Evolutionary conservation across 2,329 filamentous ascomycete genomes (phyloP), one percentile per base, ranked within the genome.

Genomic region (Huntiella savannae): DNA sequence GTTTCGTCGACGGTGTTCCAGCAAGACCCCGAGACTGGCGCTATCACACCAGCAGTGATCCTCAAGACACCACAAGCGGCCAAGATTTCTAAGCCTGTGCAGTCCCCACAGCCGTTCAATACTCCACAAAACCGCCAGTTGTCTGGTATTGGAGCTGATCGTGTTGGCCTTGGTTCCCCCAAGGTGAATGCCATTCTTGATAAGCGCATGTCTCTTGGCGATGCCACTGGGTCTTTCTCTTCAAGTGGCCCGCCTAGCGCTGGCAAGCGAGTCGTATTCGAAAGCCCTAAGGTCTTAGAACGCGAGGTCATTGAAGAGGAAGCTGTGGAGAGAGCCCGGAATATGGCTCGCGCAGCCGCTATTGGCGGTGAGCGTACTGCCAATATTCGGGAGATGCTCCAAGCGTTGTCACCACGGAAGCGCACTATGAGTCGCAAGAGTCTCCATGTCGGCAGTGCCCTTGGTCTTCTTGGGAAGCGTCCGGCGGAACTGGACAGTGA

Each of bases 361-460:
- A 60, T 71, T 53, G 60, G 64, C 44, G 60, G 57, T 13, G 79
- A 83, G 52, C 67, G 65, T 2, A 81, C 79, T 0, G 60, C 77
- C 33, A 83, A 75, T 51, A 62, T 88, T 38, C 80, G 75, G 51
- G 79, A 84, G 52, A 79, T 85, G 73, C 88, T 88, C 50, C 71
- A 80, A 50, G 81, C 75, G 48, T 66, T 88, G 51, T 85, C 80
- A 17, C 82, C 83, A 0, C 83, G 82, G 60, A 83, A 84, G 58
- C 77, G 73, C 46, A 60, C 63, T 4, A 53, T 82, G 5, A 75
- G 75, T 11, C 75, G 82, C 36, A 87, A 87, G 62, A 87, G 82
- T 56, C 65, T 87, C 43, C 77, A 82, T 52, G 74, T 84, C 15
- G 82, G 82, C 36, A 81, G 79, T 54, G 82, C 81, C 11, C 75